These are phyloP conservation scores for Oryza australiensis DNA, from an alignment of 176 grass and related monocot genomes.

Conservation along the genomic window DNA sequence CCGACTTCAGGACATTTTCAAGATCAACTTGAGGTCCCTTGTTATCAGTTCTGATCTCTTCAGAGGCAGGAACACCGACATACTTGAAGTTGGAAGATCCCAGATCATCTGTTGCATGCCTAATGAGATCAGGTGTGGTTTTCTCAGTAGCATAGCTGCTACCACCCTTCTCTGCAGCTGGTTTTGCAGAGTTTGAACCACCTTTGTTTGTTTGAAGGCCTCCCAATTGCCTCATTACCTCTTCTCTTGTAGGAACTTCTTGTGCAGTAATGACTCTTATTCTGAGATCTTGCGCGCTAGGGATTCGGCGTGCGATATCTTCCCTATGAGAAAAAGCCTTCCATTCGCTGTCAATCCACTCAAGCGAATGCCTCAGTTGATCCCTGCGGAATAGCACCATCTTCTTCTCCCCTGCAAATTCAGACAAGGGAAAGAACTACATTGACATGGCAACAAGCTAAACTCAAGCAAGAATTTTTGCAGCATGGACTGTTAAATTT, in stretches of 20 bases:
- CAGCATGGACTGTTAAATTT: not conserved
- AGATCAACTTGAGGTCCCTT: slow-evolving; percentile 18
- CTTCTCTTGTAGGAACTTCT: not conserved
- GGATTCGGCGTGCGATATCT: slow-evolving; percentile 39
- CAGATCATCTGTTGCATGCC: not conserved
- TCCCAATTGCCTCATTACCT: not conserved
- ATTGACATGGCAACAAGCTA: not conserved
- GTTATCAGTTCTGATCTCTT: not conserved
- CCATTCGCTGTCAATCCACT: slow-evolving; percentile 60
- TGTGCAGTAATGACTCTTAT: not conserved
- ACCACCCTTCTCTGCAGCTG: too few relatives aligned
- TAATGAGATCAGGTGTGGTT: not conserved
- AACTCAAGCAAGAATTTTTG: not conserved
- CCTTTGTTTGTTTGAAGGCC: too few relatives aligned
- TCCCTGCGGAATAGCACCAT: slow-evolving; percentile 17
- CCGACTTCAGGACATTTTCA: slow-evolving; percentile 26
- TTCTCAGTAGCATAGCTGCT: too few relatives aligned
- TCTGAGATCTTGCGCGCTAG: not conserved
- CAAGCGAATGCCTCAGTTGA: slow-evolving; percentile 48
- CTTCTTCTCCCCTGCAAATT: slow-evolving; percentile 49
- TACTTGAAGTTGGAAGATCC: not conserved
- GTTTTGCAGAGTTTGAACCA: too few relatives aligned
- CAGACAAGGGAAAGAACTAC: not conserved
- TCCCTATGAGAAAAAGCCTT: slow-evolving; percentile 26
- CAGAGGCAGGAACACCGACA: not conserved